These are phyloP conservation scores for Caryopteris hybrid DNA, from an alignment of 305 asterid genomes.

Conservation along the genomic window DNA sequence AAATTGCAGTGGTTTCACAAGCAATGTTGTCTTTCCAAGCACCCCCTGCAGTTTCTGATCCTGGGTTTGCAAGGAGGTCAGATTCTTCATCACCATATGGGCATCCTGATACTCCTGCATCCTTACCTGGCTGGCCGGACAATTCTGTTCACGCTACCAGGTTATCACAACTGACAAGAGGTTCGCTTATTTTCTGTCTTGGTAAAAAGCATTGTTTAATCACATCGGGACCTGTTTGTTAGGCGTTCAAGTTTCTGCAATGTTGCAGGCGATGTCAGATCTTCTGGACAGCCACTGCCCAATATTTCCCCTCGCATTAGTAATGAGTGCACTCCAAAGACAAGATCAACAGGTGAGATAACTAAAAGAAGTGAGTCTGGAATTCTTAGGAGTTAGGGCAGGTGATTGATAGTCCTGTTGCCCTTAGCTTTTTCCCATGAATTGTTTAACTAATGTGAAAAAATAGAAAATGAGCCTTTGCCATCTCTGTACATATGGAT, in stretches of 20 bases:
- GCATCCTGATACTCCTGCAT: constrained; percentile 31
- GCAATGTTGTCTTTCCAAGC: constrained; percentile 44
- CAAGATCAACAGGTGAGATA: constrained; percentile 45
- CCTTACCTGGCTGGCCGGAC: constrained; percentile 55
- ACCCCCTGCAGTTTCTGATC: constrained; percentile 43
- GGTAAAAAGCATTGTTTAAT: background rate
- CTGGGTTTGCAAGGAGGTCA: constrained; percentile 37
- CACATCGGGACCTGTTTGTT: background rate
- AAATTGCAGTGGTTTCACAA: constrained; percentile 54
- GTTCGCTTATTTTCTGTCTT: constrained; percentile 25
- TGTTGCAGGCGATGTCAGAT: constrained; percentile 46
- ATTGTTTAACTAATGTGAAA: too few species aligned
- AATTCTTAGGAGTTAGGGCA: constrained; percentile 8
- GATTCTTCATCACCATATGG: constrained; percentile 36
- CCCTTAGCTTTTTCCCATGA: background rate
- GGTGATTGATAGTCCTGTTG: constrained; percentile 12
- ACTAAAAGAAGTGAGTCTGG: constrained; percentile 24
- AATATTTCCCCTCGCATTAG: constrained; percentile 42
- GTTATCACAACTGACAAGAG: constrained; percentile 37
- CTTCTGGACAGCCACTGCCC: constrained; percentile 41
- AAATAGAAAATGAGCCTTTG: too few species aligned
- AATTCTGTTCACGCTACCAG: constrained; percentile 42
- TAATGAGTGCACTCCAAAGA: constrained; percentile 56
- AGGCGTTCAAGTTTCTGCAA: background rate
- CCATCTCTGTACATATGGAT: too few species aligned